Evolutionary conservation across 2,329 filamentous ascomycete species (phyloP).

Genomic region (Fusarium sterilihyphosum): DNA sequence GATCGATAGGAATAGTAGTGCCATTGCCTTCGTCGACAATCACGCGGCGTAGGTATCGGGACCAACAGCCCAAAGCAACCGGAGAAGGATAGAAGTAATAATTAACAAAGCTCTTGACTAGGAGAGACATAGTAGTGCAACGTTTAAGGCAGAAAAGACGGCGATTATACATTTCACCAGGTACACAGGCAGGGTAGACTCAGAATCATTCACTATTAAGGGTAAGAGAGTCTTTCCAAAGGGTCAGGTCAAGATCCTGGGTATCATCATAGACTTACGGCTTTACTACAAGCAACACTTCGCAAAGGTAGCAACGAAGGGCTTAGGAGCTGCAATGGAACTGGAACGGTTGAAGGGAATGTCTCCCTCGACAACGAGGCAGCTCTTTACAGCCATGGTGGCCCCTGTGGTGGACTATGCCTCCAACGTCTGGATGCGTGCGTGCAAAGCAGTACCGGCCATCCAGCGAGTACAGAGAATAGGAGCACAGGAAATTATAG

Average conservation of each 20-base stretch:
- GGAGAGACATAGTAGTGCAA: background rate
- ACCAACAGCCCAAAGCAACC: background rate
- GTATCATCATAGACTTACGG: too few relatives aligned
- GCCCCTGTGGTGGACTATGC: conserved; percentile 10
- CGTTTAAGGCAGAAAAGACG: background rate
- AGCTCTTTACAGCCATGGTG: background rate
- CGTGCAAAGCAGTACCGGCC: background rate
- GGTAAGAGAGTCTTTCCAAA: too few relatives aligned
- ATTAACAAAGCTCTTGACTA: background rate
- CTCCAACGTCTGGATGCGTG: conserved; percentile 1
- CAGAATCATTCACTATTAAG: too few relatives aligned
- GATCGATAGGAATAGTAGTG: background rate
- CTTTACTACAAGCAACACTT: too few relatives aligned
- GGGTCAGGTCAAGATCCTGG: too few relatives aligned
- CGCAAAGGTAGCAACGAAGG: too few relatives aligned
- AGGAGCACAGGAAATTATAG: too few relatives aligned
- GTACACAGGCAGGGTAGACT: too few relatives aligned
- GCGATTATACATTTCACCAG: background rate
- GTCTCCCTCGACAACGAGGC: background rate
- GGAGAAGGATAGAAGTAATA: background rate
- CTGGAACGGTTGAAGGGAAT: background rate
- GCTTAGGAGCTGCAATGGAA: too few relatives aligned
- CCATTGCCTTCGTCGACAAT: background rate
- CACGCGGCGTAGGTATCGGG: background rate
- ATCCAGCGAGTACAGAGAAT: background rate